A percentile compares a stretch with the other conserved stretches of the same genome.
Conservation (phyloP, 768 basidiomycete species). For the Russula virescens region DNA sequence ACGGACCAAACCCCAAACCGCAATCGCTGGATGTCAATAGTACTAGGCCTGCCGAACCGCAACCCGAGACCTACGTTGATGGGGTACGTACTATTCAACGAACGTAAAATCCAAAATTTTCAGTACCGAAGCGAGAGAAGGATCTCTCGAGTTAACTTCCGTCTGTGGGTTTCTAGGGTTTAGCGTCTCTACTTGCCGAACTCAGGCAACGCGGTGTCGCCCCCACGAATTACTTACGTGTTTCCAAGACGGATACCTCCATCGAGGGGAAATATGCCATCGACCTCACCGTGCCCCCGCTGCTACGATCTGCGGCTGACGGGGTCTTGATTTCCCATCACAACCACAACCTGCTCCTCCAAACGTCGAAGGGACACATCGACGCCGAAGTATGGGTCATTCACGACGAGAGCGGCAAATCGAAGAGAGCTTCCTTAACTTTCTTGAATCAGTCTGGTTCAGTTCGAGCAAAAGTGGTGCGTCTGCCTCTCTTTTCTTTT, state of each 20-base stretch:
- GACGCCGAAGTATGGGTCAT: background rate
- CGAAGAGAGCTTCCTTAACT: background rate
- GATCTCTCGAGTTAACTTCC: background rate
- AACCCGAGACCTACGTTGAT: no score
- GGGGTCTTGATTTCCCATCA: no score
- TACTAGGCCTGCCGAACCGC: no score
- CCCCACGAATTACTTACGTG: background rate
- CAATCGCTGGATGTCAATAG: no score
- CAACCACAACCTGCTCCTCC: background rate
- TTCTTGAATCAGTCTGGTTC: background rate
- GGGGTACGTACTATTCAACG: no score
- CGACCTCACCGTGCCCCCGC: background rate
- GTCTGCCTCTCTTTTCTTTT: background rate
- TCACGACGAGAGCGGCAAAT: background rate
- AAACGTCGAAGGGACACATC: background rate
- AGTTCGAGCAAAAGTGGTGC: background rate
- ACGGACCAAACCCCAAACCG: no score
- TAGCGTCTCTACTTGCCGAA: background rate
- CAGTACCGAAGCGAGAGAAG: no score
- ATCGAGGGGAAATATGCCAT: constrained; percentile 2
- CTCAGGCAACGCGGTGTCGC: background rate
- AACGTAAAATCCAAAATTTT: no score
- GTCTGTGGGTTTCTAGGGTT: background rate
- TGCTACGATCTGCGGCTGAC: background rate
- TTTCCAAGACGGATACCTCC: background rate